A percentile compares a stretch with the other conserved stretches of the same genome.
Evolutionary conservation across 352 stramenopile species (phyloP).

Genomic region (Pythium monospermum): DNA sequence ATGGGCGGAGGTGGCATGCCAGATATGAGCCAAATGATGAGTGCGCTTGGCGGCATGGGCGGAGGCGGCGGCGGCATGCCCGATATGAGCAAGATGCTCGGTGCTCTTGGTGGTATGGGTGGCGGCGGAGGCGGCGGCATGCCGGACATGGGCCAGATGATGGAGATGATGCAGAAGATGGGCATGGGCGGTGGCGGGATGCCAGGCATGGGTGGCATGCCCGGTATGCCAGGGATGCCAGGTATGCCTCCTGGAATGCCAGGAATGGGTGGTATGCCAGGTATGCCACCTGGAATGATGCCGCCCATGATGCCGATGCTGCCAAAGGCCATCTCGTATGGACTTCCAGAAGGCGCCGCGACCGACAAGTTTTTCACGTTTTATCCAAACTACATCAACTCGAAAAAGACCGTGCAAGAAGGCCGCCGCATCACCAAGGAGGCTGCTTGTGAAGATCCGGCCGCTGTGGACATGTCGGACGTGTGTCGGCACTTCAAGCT

Average conservation of each 20-base stretch:
- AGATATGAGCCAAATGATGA: slow-evolving; percentile 52
- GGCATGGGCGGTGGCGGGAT: slow-evolving; percentile 30
- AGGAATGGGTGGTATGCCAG: slow-evolving; percentile 37
- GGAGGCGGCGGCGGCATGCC: slow-evolving; percentile 37
- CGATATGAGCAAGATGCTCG: slow-evolving; percentile 51
- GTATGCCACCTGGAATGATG: slow-evolving; percentile 44
- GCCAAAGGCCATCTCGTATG: slow-evolving; percentile 68
- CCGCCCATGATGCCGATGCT: slow-evolving; percentile 37
- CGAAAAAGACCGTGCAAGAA: slow-evolving; percentile 75
- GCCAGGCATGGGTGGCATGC: not conserved
- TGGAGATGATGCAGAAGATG: slow-evolving; percentile 50
- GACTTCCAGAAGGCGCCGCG: slow-evolving; percentile 45
- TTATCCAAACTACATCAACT: slow-evolving; percentile 87
- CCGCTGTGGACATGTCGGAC: slow-evolving; percentile 80
- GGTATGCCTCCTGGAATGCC: too few species aligned
- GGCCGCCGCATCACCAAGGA: slow-evolving; percentile 70
- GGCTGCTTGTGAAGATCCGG: slow-evolving; percentile 56
- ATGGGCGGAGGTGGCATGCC: slow-evolving; percentile 50
- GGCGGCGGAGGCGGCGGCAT: slow-evolving; percentile 23
- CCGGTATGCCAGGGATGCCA: slow-evolving; percentile 29
- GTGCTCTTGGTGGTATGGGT: slow-evolving; percentile 1
- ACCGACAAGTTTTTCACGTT: slow-evolving; percentile 68
- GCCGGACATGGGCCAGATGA: slow-evolving; percentile 35
- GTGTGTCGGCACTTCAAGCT: slow-evolving; percentile 80
- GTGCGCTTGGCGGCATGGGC: slow-evolving; percentile 30